phyloP scores from a whole-genome alignment of 2,329 filamentous ascomycete genomes.

The Byssochlamys sp. region DNA sequence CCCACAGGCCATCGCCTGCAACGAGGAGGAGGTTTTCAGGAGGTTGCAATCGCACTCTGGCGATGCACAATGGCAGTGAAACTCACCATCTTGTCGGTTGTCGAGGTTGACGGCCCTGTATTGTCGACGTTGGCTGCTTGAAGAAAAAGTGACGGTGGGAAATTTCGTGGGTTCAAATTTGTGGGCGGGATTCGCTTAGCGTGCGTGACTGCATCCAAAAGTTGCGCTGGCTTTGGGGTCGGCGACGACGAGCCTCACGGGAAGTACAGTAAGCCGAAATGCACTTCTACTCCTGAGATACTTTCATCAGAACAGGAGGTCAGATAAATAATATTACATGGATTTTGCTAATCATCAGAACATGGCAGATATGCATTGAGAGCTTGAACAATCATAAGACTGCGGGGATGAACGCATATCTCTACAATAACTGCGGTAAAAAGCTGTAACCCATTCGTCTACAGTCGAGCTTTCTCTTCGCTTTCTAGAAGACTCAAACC shows the following conservation, averaged over 20 bases:
- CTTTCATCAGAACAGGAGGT: neutral
- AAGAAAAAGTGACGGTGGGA: constrained; percentile 17
- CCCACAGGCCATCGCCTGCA: constrained; percentile 2
- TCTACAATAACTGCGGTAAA: neutral
- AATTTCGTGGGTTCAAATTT: constrained; percentile 27
- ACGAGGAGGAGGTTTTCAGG: constrained; percentile 8
- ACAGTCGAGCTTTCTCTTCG: constrained; percentile 29
- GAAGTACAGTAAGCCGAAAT: neutral
- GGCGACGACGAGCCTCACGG: constrained; percentile 26
- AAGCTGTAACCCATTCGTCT: neutral
- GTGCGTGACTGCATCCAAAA: constrained; percentile 25
- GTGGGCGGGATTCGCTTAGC: constrained; percentile 36
- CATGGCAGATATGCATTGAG: neutral
- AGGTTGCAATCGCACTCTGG: constrained; percentile 13
- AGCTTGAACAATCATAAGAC: neutral
- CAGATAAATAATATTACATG: neutral
- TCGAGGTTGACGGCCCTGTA: constrained; percentile 22
- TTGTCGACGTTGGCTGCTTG: constrained; percentile 27
- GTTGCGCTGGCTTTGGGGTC: constrained; percentile 19
- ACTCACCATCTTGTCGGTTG: constrained; percentile 40
- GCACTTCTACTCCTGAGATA: neutral
- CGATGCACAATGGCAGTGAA: constrained; percentile 15
- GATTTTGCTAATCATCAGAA: neutral
- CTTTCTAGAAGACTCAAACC: constrained; percentile 46
- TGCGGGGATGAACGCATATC: neutral